These are phyloP conservation scores for Termitomyces eurrhizus DNA, from an alignment of 768 basidiomycete species.

Conservation along the genomic window DNA sequence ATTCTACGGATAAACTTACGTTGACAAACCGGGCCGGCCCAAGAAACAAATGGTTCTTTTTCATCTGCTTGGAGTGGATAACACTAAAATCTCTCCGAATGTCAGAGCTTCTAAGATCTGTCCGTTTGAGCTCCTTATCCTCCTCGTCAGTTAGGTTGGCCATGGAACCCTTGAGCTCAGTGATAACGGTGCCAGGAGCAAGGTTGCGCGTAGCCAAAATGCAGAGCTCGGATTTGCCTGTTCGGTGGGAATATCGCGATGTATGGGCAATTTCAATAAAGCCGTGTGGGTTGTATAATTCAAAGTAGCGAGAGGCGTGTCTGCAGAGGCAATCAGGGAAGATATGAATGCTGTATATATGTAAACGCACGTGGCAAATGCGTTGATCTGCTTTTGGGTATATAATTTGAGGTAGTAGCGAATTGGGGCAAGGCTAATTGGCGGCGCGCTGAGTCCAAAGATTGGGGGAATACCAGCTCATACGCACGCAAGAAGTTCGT, in stretches of 20 bases:
- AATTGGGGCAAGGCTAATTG: conserved; percentile 62
- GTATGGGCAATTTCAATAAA: conserved; percentile 88
- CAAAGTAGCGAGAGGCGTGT: conserved; percentile 86
- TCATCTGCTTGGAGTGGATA: conserved; percentile 87
- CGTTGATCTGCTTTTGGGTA: conserved; percentile 83
- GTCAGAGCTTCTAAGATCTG: conserved; percentile 69
- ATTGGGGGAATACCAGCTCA: conserved; percentile 18
- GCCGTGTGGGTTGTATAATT: conserved; percentile 79
- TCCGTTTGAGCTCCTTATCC: conserved; percentile 82
- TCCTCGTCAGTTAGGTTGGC: conserved; percentile 84
- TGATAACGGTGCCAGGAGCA: conserved; percentile 65
- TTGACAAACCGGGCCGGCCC: conserved; percentile 92
- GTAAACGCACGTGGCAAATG: conserved; percentile 82
- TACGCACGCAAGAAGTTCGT: conserved; percentile 67
- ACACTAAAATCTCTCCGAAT: conserved; percentile 88
- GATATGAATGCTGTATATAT: conserved; percentile 18
- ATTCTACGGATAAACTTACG: conserved; percentile 44
- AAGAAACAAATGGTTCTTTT: conserved; percentile 88
- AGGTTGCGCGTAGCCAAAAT: conserved; percentile 78
- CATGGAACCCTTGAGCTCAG: conserved; percentile 89
- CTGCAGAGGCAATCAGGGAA: conserved; percentile 35
- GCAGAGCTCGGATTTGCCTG: conserved; percentile 86
- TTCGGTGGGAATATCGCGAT: conserved; percentile 80
- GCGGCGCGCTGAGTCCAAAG: conserved; percentile 17
- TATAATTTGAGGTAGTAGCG: conserved; percentile 74